A percentile compares a stretch with the other conserved stretches of the same genome.
Conservation (phyloP, 2,329 filamentous ascomycete genomes). For the Knufia fluminis region DNA sequence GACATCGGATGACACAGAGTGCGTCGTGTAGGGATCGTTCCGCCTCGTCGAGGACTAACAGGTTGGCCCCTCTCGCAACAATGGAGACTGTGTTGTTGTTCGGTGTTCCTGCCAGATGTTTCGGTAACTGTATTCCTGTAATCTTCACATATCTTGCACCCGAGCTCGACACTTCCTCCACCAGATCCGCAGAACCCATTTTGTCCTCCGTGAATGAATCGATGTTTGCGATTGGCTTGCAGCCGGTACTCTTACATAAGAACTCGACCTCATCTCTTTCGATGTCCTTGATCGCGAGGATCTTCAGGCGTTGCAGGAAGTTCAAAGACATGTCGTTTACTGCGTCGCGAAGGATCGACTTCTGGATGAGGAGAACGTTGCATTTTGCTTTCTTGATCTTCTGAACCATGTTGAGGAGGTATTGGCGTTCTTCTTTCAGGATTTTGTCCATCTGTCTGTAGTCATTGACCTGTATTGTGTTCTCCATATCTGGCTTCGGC, state of each 20-base stretch:
- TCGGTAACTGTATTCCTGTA: slow-evolving; percentile 64
- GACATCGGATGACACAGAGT: slow-evolving; percentile 89
- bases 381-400: slow-evolving; percentile 99
- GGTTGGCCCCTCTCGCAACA: slow-evolving; percentile 88
- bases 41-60: slow-evolving; percentile 88
- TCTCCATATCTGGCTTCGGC: slow-evolving; percentile 99
- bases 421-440: slow-evolving; percentile 95
- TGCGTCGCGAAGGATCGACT: slow-evolving; percentile 93
- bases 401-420: slow-evolving; percentile 97
- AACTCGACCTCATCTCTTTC: slow-evolving; percentile 98
- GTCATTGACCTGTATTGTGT: slow-evolving; percentile 97
- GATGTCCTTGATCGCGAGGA: slow-evolving; percentile 92
- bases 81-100: slow-evolving; percentile 78
- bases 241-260: slow-evolving; percentile 97
- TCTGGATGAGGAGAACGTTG: slow-evolving; percentile 96
- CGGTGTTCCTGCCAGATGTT: slow-evolving; percentile 43
- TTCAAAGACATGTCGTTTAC: slow-evolving; percentile 96
- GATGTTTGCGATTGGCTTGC: slow-evolving; percentile 97
- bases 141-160: slow-evolving; percentile 92
- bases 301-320: slow-evolving; percentile 94
- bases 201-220: slow-evolving; percentile 99
- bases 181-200: slow-evolving; percentile 81
- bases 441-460: slow-evolving; percentile 99
- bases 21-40: slow-evolving; percentile 95
- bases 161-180: slow-evolving; percentile 81